Percentiles rank a stretch among this genome's conserved stretches.
Conservation (phyloP, 495 filamentous ascomycete genomes). For the Aspergillus sparsus region DNA sequence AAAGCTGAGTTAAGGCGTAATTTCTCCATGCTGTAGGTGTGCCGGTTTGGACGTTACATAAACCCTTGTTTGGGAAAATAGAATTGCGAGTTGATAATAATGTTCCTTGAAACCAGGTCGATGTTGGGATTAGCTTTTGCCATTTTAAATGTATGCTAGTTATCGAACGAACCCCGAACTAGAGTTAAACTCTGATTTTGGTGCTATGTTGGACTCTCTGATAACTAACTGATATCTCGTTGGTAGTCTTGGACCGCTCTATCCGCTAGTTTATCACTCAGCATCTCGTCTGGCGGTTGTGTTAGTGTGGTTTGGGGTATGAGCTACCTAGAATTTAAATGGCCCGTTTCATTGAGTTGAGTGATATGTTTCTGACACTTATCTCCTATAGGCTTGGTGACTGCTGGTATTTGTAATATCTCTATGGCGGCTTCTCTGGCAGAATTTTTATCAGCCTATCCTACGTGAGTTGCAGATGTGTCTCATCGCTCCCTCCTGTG, state of each 20-base stretch:
- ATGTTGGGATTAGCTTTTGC: constrained; percentile 58
- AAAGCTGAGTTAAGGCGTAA: constrained; percentile 63
- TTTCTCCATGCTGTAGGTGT: constrained; percentile 48
- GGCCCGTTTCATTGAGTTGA: not conserved
- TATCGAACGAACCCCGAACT: not conserved
- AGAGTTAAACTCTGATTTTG: not conserved
- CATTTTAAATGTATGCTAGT: constrained; percentile 49
- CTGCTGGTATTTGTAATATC: constrained; percentile 71
- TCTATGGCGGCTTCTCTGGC: constrained; percentile 70
- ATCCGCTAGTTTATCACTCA: constrained; percentile 50
- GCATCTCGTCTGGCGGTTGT: constrained; percentile 50
- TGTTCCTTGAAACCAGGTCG: constrained; percentile 30
- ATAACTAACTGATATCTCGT: constrained; percentile 18
- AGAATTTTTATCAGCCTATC: constrained; percentile 73
- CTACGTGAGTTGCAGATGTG: constrained; percentile 50
- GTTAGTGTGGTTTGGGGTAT: constrained; percentile 54
- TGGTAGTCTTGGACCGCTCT: constrained; percentile 54
- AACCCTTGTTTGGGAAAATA: constrained; percentile 4
- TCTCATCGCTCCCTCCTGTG: too few relatives aligned
- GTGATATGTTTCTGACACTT: not conserved
- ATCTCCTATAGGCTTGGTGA: constrained; percentile 57
- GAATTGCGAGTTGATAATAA: constrained; percentile 12
- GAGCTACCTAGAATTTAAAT: not conserved
- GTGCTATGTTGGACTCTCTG: not conserved
- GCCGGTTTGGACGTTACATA: not conserved